Percentiles rank a stretch among this genome's conserved stretches.
Conservation (phyloP, 1,139 yeast genomes). For the Saccharomyces uvarum region DNA sequence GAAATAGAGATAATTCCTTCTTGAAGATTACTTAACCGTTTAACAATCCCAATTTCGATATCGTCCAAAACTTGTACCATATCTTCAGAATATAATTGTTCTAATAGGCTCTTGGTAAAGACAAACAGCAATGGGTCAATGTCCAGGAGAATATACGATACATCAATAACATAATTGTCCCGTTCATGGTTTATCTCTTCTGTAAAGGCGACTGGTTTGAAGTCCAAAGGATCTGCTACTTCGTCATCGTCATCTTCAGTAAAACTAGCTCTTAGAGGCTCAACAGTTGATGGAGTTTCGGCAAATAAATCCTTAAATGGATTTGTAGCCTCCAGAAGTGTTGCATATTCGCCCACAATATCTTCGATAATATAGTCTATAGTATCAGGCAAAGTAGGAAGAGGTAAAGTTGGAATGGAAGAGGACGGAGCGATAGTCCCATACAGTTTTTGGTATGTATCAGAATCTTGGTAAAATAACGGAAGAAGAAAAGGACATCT, state of each 20-base stretch:
- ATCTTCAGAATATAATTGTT: slow-evolving; percentile 29
- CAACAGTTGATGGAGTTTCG: neutral
- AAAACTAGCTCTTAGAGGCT: neutral
- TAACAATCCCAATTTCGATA: slow-evolving; percentile 56
- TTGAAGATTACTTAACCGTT: slow-evolving; percentile 36
- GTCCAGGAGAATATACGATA: slow-evolving; percentile 14
- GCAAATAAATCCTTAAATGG: slow-evolving; percentile 1
- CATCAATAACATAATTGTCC: slow-evolving; percentile 16
- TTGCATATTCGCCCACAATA: slow-evolving; percentile 25
- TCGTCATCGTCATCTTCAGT: slow-evolving; percentile 2
- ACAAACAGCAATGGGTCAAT: slow-evolving; percentile 15
- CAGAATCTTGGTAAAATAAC: slow-evolving; percentile 39
- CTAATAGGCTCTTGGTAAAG: slow-evolving; percentile 22
- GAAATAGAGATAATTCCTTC: slow-evolving; percentile 35
- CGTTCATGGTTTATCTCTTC: neutral
- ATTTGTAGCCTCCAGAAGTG: slow-evolving; percentile 1
- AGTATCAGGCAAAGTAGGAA: slow-evolving; percentile 47
- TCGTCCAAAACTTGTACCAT: slow-evolving; percentile 53
- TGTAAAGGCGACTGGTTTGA: neutral
- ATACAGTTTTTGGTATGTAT: slow-evolving; percentile 39
- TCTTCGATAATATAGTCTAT: slow-evolving; percentile 36
- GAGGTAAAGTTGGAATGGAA: slow-evolving; percentile 56
- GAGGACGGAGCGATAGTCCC: slow-evolving; percentile 56
- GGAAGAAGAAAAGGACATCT: slow-evolving; percentile 65
- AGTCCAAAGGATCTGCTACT: neutral